phyloP scores from a whole-genome alignment of 805 yeast genomes.

The Spathaspora boniae region DNA sequence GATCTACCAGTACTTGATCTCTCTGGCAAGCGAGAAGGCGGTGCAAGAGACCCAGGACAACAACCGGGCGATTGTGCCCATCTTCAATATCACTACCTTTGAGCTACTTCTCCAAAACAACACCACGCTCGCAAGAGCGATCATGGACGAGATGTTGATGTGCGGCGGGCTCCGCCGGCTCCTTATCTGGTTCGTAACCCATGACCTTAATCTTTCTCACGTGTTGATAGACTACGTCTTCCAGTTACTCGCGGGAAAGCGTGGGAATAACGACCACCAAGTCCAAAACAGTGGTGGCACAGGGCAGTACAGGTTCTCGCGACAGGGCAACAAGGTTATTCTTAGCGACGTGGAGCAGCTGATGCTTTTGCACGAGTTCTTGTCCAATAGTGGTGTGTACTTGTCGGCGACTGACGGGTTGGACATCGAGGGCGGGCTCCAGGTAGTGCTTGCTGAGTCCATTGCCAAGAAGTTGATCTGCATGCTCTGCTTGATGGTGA shows the following conservation, averaged over 20 bases:
- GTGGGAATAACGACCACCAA: slow-evolving; percentile 41
- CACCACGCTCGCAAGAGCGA: slow-evolving; percentile 48
- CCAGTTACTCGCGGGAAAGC: slow-evolving; percentile 53
- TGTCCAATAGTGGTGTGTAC: slow-evolving; percentile 45
- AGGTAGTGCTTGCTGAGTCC: slow-evolving; percentile 27
- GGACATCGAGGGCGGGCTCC: slow-evolving; percentile 25
- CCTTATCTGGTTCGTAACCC: slow-evolving; percentile 66
- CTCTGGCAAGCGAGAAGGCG: slow-evolving; percentile 25
- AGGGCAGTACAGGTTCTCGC: slow-evolving; percentile 43
- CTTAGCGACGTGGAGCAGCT: slow-evolving; percentile 58
- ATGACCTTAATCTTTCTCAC: slow-evolving; percentile 49
- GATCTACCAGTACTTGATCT: slow-evolving; percentile 46
- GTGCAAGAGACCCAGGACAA: slow-evolving; percentile 21
- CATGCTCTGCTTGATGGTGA: slow-evolving; percentile 61
- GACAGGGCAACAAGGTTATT: slow-evolving; percentile 48
- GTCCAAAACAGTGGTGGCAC: not conserved
- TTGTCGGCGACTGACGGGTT: slow-evolving; percentile 30
- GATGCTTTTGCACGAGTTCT: slow-evolving; percentile 69
- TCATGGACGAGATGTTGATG: slow-evolving; percentile 72
- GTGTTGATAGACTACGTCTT: slow-evolving; percentile 59
- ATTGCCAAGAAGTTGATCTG: slow-evolving; percentile 43
- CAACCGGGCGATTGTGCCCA: slow-evolving; percentile 28
- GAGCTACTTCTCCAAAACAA: slow-evolving; percentile 51
- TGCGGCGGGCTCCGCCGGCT: slow-evolving; percentile 60
- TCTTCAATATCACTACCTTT: slow-evolving; percentile 38